Evolutionary conservation across 441 rosid genomes (phyloP).

Genomic region (Capsella rubella): DNA sequence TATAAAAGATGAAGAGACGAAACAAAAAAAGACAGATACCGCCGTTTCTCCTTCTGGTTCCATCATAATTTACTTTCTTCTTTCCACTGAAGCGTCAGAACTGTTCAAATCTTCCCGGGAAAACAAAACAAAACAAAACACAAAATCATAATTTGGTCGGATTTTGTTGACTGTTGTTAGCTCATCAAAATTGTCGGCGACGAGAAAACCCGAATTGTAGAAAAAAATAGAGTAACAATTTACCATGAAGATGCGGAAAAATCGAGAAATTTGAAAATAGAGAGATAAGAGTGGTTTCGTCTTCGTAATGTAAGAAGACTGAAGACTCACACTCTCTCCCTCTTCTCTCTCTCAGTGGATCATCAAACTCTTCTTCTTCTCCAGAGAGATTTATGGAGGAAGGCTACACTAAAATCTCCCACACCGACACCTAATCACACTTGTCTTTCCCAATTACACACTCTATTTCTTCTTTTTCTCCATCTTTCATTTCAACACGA

Average conservation of each 20-base stretch:
- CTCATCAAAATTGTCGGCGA: too few relatives aligned
- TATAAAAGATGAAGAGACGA: not conserved
- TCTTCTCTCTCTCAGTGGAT: not conserved
- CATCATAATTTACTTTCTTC: constrained; percentile 45
- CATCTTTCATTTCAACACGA: not conserved
- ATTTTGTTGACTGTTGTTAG: too few relatives aligned
- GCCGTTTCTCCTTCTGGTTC: constrained; percentile 74
- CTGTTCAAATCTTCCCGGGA: not conserved
- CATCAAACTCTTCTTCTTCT: not conserved
- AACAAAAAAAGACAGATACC: constrained; percentile 48
- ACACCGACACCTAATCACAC: constrained; percentile 14
- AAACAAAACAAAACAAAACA: too few relatives aligned
- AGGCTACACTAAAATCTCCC: constrained; percentile 5
- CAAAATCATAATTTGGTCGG: too few relatives aligned
- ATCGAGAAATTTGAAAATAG: not conserved
- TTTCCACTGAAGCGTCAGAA: constrained; percentile 28
- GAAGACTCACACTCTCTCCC: not conserved
- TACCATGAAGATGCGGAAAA: too few relatives aligned
- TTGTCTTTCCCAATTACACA: constrained; percentile 18
- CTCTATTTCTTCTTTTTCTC: constrained; percentile 20
- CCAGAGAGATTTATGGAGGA: constrained; percentile 16
- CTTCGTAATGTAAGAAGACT: not conserved
- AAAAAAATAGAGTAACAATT: too few relatives aligned
- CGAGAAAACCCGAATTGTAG: too few relatives aligned
- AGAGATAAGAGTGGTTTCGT: not conserved